Evolutionary conservation across 805 yeast genomes (phyloP), one percentile per base, ranked within the genome.

Genomic region (Candida coleopterorum): DNA sequence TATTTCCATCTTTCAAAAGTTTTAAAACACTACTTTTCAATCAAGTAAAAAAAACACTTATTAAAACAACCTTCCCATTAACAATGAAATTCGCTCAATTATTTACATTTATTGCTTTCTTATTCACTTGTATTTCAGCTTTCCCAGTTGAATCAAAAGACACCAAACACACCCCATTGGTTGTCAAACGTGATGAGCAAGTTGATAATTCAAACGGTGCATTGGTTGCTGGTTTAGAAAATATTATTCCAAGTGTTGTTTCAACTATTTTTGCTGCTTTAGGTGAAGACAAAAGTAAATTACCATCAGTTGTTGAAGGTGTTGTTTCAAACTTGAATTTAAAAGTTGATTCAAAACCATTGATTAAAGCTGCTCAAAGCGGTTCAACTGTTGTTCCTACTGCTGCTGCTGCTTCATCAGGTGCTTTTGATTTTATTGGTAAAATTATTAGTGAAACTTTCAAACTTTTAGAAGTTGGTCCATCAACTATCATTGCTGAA

Each of bases 161-260:
- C n/a, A n/a, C n/a, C n/a, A n/a, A n/a, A n/a, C n/a, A n/a, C n/a
- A n/a, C n/a, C n/a, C n/a, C n/a, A n/a, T n/a, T n/a, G n/a, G n/a
- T n/a, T n/a, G n/a, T n/a, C n/a, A n/a, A n/a, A n/a, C n/a, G n/a
- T n/a, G n/a, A n/a, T n/a, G n/a, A n/a, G n/a, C n/a, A n/a, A n/a
- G n/a, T n/a, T n/a, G n/a, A n/a, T n/a, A n/a, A n/a, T n/a, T n/a
- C n/a, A n/a, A n/a, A n/a, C n/a, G n/a, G n/a, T n/a, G n/a, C n/a
- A n/a, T n/a, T n/a, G n/a, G n/a, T n/a, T n/a, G n/a, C n/a, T n/a
- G n/a, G n/a, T n/a, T n/a, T n/a, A n/a, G n/a, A n/a, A n/a, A n/a
- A n/a, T n/a, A 15, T 31, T 14, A 31, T 31, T 22, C 34, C 34
- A 6, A 20, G 6, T 23, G 14, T 31, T 31, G 34, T 31, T 22